Conservation (phyloP, 176 grass and related monocot species). For the Eragrostis nindensis region DNA sequence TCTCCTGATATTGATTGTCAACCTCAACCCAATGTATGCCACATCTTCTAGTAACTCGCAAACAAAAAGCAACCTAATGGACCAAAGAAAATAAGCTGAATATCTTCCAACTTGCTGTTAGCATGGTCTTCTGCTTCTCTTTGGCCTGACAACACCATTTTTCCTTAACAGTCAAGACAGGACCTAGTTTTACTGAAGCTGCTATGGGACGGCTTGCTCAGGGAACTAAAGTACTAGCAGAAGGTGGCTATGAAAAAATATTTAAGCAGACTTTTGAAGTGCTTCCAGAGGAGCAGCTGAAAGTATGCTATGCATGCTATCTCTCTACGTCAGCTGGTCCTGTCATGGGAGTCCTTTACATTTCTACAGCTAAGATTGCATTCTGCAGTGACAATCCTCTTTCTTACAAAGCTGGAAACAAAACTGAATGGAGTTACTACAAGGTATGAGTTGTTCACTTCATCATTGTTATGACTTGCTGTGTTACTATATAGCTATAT, state of each 20-base stretch:
- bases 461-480: constrained; percentile 25
- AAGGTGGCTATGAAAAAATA: constrained; percentile 95
- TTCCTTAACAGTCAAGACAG: constrained; percentile 72
- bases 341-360: constrained; percentile 90
- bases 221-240: constrained; percentile 89
- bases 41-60: constrained; percentile 8
- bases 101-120: background rate
- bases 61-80: background rate
- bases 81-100: background rate
- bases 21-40: background rate
- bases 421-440: constrained; percentile 96
- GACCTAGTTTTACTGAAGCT: constrained; percentile 84
- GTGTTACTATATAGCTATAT: background rate
- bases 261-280: constrained; percentile 84
- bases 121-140: background rate
- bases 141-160: constrained; percentile 24
- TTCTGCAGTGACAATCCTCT: constrained; percentile 91
- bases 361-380: constrained; percentile 92
- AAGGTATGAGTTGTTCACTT: constrained; percentile 49
- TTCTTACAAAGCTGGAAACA: constrained; percentile 82
- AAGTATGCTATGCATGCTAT: constrained; percentile 79
- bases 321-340: constrained; percentile 93
- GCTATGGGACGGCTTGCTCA: constrained; percentile 92
- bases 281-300: constrained; percentile 75
- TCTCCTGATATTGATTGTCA: constrained; percentile 14